Evolutionary conservation across 2,329 filamentous ascomycete genomes (phyloP), one percentile per base, ranked within the genome.

Genomic region (Cryphonectria naterciae): DNA sequence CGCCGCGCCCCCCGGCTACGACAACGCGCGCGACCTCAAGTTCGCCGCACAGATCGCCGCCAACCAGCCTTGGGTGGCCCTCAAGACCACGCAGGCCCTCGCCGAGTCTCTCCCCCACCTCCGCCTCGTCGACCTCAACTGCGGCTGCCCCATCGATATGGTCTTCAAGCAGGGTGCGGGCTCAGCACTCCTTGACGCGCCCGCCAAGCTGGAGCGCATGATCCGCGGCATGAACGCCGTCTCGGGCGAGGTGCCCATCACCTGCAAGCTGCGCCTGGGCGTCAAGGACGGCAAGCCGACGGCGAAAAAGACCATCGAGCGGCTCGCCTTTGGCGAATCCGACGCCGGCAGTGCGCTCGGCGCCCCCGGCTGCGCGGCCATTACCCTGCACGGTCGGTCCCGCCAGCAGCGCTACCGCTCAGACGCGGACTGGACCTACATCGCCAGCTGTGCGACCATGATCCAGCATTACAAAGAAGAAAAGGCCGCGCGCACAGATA

Each of bases 161-260:
- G 91, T 99, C 67, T 98, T 90, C 85, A 91, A 94, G 76, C 87
- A 92, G 62, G 96, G 96, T 66, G 94, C 93, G 56, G 96, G 96
- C 4, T 97, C 95, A 28, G 95, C 93, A 1, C 88, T 99, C 22
- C 89, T 99, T n/a, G 96, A 99, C 77, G 87, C 91, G 68, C 93
- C 89, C 41, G 90, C 90, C 70, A 98, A 98, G 82, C 84, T 99
- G 65, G 95, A 98, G 81, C 95, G 95, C 81, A 98, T 98, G 82
- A 87, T 99, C 60, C 89, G 95, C 74, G 96, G 96, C 75, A 99
- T 99, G 96, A 98, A 97, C 78, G 88, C 91, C 58, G 93, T 98
- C 15, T 97, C 94, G 4, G 92, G 92, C 60, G 93, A 97, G 76
- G 91, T 97, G 37, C 96, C 96, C 32, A 94, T 99, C 77, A 97